Conservation (phyloP, 2,329 filamentous ascomycete species). For the Arthrobotrys iridis region DNA sequence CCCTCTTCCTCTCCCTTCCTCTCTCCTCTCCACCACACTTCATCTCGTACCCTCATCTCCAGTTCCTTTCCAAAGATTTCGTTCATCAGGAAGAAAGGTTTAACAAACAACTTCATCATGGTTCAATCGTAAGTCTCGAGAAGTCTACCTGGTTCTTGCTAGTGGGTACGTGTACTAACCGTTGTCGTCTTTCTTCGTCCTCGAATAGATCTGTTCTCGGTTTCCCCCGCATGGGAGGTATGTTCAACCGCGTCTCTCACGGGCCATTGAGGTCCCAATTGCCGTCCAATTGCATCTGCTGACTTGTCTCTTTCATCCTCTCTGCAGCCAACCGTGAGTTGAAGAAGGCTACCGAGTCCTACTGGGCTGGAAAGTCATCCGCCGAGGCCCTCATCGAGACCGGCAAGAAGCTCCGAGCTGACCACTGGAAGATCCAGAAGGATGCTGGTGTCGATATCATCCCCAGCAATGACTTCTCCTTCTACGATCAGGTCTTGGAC, state of each 20-base stretch:
- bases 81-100: slow-evolving; percentile 52
- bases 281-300: slow-evolving; percentile 29
- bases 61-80: slow-evolving; percentile 50
- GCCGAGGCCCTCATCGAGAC: slow-evolving; percentile 89
- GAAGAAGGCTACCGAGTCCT: slow-evolving; percentile 99
- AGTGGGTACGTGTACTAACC: slow-evolving; percentile 39
- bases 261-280: slow-evolving; percentile 25
- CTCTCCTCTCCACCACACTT: slow-evolving; percentile 36
- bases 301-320: too few species aligned
- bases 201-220: slow-evolving; percentile 78
- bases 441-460: slow-evolving; percentile 97
- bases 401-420: slow-evolving; percentile 94
- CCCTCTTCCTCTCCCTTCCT: slow-evolving; percentile 37
- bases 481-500: slow-evolving; percentile 96
- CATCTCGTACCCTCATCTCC: slow-evolving; percentile 12
- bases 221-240: slow-evolving; percentile 95
- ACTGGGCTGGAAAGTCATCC: slow-evolving; percentile 94
- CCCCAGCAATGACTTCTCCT: slow-evolving; percentile 99
- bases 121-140: slow-evolving; percentile 69
- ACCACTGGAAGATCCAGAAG: slow-evolving; percentile 99
- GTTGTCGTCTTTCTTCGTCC: slow-evolving; percentile 3
- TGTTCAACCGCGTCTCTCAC: slow-evolving; percentile 35
- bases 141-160: not conserved
- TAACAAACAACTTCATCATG: slow-evolving; percentile 63
- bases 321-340: slow-evolving; percentile 83